Conservation (phyloP, 257 asterid species). For the Forsythia viridissima region DNA sequence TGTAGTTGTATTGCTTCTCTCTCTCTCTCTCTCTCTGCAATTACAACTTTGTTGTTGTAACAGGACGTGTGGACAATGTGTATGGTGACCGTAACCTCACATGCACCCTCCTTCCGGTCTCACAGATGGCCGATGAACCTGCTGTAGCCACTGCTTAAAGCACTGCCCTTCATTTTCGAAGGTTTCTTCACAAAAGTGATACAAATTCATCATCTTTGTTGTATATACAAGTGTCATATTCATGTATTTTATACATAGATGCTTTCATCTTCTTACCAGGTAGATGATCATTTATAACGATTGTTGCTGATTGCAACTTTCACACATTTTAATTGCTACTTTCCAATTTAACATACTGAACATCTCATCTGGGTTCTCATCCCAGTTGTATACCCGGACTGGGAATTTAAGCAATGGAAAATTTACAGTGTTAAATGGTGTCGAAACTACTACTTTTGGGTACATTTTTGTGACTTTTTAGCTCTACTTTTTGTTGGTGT, state of each 20-base stretch:
- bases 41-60: background rate
- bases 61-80: conserved; percentile 96
- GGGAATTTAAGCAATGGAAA: no score
- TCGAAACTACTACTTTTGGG: no score
- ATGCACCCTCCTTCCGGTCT: conserved; percentile 92
- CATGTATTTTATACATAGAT: background rate
- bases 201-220: background rate
- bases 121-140: conserved; percentile 80
- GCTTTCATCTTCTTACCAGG: background rate
- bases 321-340: background rate
- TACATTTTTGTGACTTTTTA: no score
- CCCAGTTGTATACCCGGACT: no score
- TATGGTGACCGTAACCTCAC: conserved; percentile 95
- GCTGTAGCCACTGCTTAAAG: conserved; percentile 81
- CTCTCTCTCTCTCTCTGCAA: background rate
- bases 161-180: background rate
- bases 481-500: no score
- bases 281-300: background rate
- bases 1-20: background rate
- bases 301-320: background rate
- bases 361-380: no score
- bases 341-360: no score
- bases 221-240: background rate
- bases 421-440: no score
- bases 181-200: background rate